Conservation (phyloP, 2,329 filamentous ascomycete species). For the Aspergillus ustus region DNA sequence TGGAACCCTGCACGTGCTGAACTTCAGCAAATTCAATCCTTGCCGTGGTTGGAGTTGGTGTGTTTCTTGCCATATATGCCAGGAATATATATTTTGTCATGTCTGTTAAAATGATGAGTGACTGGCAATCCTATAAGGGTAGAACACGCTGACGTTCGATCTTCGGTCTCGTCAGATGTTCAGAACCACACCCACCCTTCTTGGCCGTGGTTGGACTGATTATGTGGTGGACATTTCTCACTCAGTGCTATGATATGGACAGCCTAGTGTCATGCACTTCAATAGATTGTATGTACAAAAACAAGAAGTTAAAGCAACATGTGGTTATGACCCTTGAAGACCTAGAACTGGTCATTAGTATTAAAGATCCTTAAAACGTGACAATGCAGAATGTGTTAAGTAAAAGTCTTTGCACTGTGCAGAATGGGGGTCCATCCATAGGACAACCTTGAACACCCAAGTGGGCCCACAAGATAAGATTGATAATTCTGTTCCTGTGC, state of each 20-base stretch:
- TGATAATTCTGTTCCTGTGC: conserved; percentile 17
- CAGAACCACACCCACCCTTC: too few species aligned
- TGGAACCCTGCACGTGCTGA: too few species aligned
- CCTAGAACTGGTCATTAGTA: background rate
- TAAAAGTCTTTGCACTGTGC: background rate
- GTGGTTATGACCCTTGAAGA: background rate
- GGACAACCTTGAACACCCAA: background rate
- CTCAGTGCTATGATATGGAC: background rate
- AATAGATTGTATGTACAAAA: background rate
- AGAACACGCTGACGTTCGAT: too few species aligned
- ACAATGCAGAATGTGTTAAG: background rate
- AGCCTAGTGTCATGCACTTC: background rate
- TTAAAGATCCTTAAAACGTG: background rate
- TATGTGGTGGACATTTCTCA: background rate
- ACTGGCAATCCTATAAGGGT: too few species aligned
- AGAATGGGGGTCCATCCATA: background rate
- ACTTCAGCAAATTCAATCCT: too few species aligned
- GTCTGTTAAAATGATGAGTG: too few species aligned
- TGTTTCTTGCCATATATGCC: too few species aligned
- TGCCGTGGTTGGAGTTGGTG: too few species aligned
- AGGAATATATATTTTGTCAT: too few species aligned
- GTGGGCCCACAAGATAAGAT: conserved; percentile 33
- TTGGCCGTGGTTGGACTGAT: background rate
- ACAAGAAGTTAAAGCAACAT: background rate
- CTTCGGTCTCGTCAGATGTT: too few species aligned